Percentiles rank a stretch among this genome's conserved stretches.
Conservation (phyloP, 192 early-diverging fungal species). For the Chytriomyces hyalinus region DNA sequence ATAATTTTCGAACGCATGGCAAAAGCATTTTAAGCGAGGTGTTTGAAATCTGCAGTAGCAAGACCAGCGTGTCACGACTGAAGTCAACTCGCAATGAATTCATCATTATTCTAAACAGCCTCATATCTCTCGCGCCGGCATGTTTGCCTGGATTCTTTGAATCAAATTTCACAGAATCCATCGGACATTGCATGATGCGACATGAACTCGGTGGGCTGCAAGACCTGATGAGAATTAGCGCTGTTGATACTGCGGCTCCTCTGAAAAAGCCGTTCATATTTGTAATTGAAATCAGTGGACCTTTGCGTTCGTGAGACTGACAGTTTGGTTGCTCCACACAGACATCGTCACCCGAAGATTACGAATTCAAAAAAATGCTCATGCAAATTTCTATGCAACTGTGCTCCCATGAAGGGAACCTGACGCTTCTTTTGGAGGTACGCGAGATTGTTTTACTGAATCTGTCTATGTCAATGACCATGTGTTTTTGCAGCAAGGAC, state of each 20-base stretch:
- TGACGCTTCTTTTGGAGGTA: constrained; percentile 12
- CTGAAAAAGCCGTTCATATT: constrained; percentile 12
- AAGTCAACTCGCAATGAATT: constrained; percentile 16
- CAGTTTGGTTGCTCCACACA: neutral
- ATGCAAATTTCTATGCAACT: constrained; percentile 21
- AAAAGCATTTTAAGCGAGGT: no score
- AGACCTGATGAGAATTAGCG: constrained; percentile 16
- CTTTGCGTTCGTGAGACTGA: constrained; percentile 4
- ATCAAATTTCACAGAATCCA: constrained; percentile 15
- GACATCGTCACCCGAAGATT: constrained; percentile 22
- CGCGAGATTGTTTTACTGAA: neutral
- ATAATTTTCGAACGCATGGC: no score
- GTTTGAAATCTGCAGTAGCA: neutral
- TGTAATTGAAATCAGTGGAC: neutral
- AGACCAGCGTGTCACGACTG: neutral
- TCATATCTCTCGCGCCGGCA: constrained; percentile 3
- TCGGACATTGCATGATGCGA: constrained; percentile 22
- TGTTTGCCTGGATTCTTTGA: neutral
- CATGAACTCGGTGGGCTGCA: constrained; percentile 29
- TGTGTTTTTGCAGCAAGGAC: constrained; percentile 34
- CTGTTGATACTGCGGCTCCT: neutral
- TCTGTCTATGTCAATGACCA: neutral
- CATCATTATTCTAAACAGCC: neutral
- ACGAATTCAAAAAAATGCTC: constrained; percentile 33
- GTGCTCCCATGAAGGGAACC: constrained; percentile 20